Base-by-base conservation (phyloP, 768 basidiomycete genomes). In the Panaeolus papilionaceus region DNA sequence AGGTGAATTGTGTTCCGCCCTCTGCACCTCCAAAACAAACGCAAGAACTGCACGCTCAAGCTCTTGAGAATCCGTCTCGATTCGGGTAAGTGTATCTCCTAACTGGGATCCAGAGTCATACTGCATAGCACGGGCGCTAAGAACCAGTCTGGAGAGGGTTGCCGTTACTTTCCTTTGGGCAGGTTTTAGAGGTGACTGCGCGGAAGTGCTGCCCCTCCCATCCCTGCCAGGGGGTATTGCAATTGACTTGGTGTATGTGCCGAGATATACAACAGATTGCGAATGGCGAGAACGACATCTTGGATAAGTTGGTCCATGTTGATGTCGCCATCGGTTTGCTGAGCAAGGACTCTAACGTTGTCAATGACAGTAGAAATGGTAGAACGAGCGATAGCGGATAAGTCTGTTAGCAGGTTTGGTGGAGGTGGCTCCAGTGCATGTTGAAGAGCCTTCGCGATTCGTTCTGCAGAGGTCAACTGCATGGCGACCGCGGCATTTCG, bases 101-200 rank as follows among this genome's bases (percentile, higher is more conserved):
- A 88, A 77, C 26, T 87, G 82, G 1, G 86, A 84, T 16, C 88
- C 89, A 0, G 91, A 90, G 72, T 94, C 91, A 68, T 92, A 93
- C 72, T 92, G 89, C 79, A 94, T 90, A 0, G 96, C 95, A 62
- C 97, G 91, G n/a, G 94, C 90, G 8, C 92, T 94, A 2, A 98
- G 86, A 38, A 97, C 93, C 37, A 98, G 83, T 75, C 96, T 92
- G 20, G 94, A 96, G 9, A 97, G 82, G 0, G 94, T 95, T 8
- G 94, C 93, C 2, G 94, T 94, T 38, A 97, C 91, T 72, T 93
- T 94, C 63, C 93, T 85, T 66, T 94, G 94, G 0, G 89, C 88
- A 7, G 91, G 90, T 77, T 94, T 95, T 49, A 95, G 81, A 8
- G 91, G 81, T 2, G 89, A 82, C 70, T 87, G 85, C 1, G 86